These are phyloP conservation scores for Nemophila menziesii DNA, from an alignment of 257 asterid species.

Conservation along the genomic window DNA sequence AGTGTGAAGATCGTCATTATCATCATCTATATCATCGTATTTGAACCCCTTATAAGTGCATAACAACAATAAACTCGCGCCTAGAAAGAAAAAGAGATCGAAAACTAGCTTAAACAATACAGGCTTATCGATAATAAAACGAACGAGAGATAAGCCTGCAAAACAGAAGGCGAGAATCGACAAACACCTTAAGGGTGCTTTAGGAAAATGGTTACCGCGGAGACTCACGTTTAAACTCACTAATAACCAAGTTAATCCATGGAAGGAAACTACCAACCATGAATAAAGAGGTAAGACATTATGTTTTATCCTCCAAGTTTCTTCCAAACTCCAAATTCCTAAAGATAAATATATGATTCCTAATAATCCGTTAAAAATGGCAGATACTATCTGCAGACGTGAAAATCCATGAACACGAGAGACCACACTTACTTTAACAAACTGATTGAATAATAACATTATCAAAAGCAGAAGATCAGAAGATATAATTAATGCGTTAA, in stretches of 20 bases:
- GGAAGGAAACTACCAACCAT: conserved; percentile 49
- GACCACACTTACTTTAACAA: conserved; percentile 24
- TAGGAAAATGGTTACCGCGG: conserved; percentile 36
- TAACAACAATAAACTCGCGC: conserved; percentile 49
- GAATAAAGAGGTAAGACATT: conserved; percentile 38
- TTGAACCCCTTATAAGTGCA: conserved; percentile 41
- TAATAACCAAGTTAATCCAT: conserved; percentile 58
- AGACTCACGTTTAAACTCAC: conserved; percentile 49
- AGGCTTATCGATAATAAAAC: conserved; percentile 21
- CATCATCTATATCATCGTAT: conserved; percentile 14
- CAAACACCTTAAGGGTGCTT: conserved; percentile 41
- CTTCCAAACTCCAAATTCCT: conserved; percentile 56
- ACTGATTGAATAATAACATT: conserved; percentile 29
- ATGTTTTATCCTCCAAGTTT: conserved; percentile 22
- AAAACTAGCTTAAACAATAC: conserved; percentile 23
- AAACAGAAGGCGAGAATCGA: conserved; percentile 45
- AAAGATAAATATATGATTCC: conserved; percentile 32
- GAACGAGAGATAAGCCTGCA: conserved; percentile 39
- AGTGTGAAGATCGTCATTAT: conserved; percentile 29
- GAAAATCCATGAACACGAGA: conserved; percentile 20
- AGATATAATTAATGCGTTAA: conserved; percentile 28
- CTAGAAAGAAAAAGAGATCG: conserved; percentile 40
- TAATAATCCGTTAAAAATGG: conserved; percentile 44
- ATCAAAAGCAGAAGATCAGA: conserved; percentile 45
- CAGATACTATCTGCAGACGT: conserved; percentile 40